Percentiles rank a stretch among this genome's conserved stretches.
phyloP scores from a whole-genome alignment of 1,139 yeast species.

The Pneumocystis sp. region DNA sequence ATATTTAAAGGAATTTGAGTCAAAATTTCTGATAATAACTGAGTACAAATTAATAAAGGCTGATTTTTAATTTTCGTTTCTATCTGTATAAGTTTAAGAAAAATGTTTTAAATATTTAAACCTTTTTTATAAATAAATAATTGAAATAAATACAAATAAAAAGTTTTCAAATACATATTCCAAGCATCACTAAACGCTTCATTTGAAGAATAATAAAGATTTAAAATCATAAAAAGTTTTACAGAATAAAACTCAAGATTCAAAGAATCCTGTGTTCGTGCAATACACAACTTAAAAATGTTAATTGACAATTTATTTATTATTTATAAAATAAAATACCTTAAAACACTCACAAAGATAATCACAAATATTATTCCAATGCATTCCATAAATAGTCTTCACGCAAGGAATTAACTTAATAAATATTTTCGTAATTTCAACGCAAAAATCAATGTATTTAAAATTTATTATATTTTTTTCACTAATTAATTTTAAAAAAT shows the following conservation, averaged over 20 bases:
- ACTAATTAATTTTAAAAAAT: conserved; percentile 10
- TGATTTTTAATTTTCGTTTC: conserved; percentile 19
- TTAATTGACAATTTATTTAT: background rate
- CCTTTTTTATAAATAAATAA: conserved; percentile 23
- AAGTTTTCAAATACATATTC: background rate
- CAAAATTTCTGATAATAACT: background rate
- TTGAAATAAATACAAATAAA: background rate
- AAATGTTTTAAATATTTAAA: conserved; percentile 26
- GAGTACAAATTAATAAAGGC: background rate
- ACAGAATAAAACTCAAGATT: conserved; percentile 37
- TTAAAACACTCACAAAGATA: conserved; percentile 14
- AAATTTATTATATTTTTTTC: background rate
- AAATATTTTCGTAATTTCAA: conserved; percentile 39
- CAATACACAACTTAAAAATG: conserved; percentile 20
- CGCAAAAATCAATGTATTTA: conserved; percentile 35
- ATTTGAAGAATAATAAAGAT: conserved; percentile 19
- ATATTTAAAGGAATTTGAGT: background rate
- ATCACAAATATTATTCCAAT: conserved; percentile 18
- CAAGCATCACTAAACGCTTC: conserved; percentile 20
- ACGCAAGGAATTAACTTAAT: conserved; percentile 27
- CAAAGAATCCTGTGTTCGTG: conserved; percentile 24
- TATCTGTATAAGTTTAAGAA: conserved; percentile 29
- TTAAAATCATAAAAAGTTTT: conserved; percentile 28
- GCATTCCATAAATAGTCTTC: conserved; percentile 15
- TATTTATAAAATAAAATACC: background rate